A percentile compares a stretch with the other conserved stretches of the same genome.
phyloP scores from a whole-genome alignment of 2,329 filamentous ascomycete genomes.

The Fragosphaeria purpurea region DNA sequence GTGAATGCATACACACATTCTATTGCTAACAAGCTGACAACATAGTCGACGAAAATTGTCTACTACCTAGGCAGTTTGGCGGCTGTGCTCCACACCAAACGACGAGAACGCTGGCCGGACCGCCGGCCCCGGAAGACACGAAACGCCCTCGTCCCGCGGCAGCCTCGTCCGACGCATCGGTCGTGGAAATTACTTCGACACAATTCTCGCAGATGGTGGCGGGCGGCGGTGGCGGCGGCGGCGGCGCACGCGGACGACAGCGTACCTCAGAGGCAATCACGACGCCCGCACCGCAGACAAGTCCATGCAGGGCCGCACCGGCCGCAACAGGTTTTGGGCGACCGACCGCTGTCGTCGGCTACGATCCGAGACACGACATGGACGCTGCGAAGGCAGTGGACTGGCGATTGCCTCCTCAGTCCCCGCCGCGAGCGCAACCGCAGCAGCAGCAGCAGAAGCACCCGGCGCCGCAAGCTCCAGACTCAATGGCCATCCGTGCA shows the following conservation, averaged over 20 bases:
- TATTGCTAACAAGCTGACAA: too few relatives aligned
- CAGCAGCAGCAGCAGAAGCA: not conserved
- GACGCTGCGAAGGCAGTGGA: not conserved
- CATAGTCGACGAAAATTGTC: not conserved
- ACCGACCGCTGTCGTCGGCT: too few relatives aligned
- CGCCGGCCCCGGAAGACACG: too few relatives aligned
- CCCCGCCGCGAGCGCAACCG: not conserved
- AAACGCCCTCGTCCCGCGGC: not conserved
- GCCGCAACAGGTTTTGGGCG: too few relatives aligned
- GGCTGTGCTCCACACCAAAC: too few relatives aligned
- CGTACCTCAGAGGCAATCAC: not conserved
- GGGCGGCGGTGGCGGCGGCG: not conserved
- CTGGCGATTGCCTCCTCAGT: not conserved
- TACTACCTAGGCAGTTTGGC: too few relatives aligned
- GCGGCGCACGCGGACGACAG: not conserved
- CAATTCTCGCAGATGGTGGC: conserved; percentile 5
- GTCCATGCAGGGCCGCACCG: too few relatives aligned
- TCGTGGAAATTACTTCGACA: conserved; percentile 8
- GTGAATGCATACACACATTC: too few relatives aligned
- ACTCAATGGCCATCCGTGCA: too few relatives aligned
- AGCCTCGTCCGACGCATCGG: conserved; percentile 4
- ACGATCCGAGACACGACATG: not conserved
- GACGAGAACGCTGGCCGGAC: too few relatives aligned
- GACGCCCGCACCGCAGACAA: not conserved
- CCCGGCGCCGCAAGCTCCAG: not conserved